Conservation (phyloP, 192 early-diverging fungal genomes). For the Spizellomyces sp. region DNA sequence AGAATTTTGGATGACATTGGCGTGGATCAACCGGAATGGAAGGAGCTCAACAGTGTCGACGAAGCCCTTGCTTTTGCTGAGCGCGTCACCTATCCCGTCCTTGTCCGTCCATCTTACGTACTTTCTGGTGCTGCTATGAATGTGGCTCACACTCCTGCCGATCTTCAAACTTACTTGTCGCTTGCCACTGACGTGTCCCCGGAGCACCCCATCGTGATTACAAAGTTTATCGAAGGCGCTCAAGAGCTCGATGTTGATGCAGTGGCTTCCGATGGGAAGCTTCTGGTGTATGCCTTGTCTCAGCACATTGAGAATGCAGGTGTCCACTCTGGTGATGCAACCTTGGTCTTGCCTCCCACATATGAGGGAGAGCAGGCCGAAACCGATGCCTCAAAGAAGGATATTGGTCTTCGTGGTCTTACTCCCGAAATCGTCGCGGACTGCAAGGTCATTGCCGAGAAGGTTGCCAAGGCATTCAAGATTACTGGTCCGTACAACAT, state of each 20-base stretch:
- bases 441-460: slow-evolving; percentile 75
- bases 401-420: slow-evolving; percentile 48
- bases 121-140: slow-evolving; percentile 99
- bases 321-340: slow-evolving; percentile 97
- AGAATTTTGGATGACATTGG: slow-evolving; percentile 86
- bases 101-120: slow-evolving; percentile 95
- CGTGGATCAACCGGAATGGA: slow-evolving; percentile 97
- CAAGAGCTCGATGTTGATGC: slow-evolving; percentile 96
- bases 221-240: slow-evolving; percentile 93
- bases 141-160: slow-evolving; percentile 79
- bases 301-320: slow-evolving; percentile 98
- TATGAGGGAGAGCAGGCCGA: slow-evolving; percentile 44
- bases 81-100: slow-evolving; percentile 82
- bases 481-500: slow-evolving; percentile 99
- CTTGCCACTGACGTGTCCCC: slow-evolving; percentile 88
- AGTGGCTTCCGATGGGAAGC: slow-evolving; percentile 80
- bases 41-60: slow-evolving; percentile 81
- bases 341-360: slow-evolving; percentile 79
- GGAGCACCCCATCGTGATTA: slow-evolving; percentile 95
- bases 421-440: slow-evolving; percentile 52
- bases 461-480: slow-evolving; percentile 86
- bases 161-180: slow-evolving; percentile 71
- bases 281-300: slow-evolving; percentile 86
- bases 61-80: slow-evolving; percentile 87
- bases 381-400: slow-evolving; percentile 4